Evolutionary conservation across 805 yeast genomes (phyloP).

Genomic region (Cyberlindnera subsufficiens): DNA sequence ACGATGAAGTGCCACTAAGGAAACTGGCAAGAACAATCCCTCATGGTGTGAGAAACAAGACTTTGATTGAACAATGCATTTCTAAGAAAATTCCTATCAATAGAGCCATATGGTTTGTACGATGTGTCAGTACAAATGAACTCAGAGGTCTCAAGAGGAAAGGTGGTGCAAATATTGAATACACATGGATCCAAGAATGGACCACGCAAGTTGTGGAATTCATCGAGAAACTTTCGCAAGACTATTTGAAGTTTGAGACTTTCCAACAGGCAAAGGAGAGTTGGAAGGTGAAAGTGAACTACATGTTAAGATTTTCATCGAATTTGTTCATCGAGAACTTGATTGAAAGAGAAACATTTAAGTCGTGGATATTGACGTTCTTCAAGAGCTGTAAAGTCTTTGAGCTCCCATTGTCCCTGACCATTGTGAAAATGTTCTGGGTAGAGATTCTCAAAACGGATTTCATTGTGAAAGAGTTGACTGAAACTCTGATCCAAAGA

Average conservation of each 20-base stretch:
- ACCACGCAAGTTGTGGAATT: constrained; percentile 72
- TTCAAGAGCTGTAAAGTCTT: constrained; percentile 36
- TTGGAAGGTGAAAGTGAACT: constrained; percentile 49
- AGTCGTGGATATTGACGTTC: constrained; percentile 57
- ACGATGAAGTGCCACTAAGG: constrained; percentile 57
- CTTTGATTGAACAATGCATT: constrained; percentile 68
- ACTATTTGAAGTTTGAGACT: constrained; percentile 29
- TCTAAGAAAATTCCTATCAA: constrained; percentile 60
- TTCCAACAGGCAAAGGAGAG: constrained; percentile 32
- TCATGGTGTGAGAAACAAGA: constrained; percentile 77
- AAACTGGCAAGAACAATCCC: constrained; percentile 77
- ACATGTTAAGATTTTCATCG: constrained; percentile 52
- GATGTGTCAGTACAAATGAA: constrained; percentile 82
- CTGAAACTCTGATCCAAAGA: constrained; percentile 51
- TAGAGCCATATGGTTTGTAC: constrained; percentile 89
- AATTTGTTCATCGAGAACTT: constrained; percentile 65
- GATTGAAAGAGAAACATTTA: constrained; percentile 54
- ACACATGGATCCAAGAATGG: constrained; percentile 82
- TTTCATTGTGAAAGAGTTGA: constrained; percentile 55
- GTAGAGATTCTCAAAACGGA: constrained; percentile 50
- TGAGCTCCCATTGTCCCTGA: constrained; percentile 40
- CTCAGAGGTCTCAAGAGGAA: constrained; percentile 51
- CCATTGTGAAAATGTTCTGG: constrained; percentile 69
- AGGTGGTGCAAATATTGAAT: constrained; percentile 37
- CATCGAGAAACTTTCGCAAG: constrained; percentile 31